Percentiles rank a stretch among this genome's conserved stretches.
phyloP scores from a whole-genome alignment of 192 early-diverging fungal genomes.

The Obelidium mucronatum region DNA sequence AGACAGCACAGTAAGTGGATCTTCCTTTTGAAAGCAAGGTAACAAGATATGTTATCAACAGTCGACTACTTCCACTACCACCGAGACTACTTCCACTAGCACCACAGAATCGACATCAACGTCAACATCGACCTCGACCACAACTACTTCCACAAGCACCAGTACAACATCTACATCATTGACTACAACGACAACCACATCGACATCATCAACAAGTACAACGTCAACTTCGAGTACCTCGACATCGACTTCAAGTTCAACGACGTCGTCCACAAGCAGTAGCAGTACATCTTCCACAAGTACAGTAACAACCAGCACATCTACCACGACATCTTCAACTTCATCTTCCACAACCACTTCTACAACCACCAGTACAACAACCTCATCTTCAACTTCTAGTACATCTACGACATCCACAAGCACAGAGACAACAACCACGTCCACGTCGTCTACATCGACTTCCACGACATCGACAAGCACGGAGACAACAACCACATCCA shows the following conservation, averaged over 20 bases:
- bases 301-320: constrained; percentile 1
- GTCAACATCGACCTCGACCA: constrained; percentile 26
- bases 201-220: not conserved
- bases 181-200: constrained; percentile 3
- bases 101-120: constrained; percentile 27
- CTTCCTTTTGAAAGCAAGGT: no score
- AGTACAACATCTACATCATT: constrained; percentile 26
- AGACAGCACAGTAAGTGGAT: no score
- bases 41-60: no score
- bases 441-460: no score
- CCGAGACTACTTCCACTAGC: constrained; percentile 2
- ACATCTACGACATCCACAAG: constrained; percentile 1
- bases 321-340: not conserved
- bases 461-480: no score
- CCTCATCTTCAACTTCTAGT: no score
- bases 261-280: constrained; percentile 4
- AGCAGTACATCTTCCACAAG: not conserved
- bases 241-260: no score
- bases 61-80: constrained; percentile 1
- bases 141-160: constrained; percentile 17
- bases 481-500: constrained; percentile 1
- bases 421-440: no score
- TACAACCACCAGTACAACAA: constrained; percentile 14
- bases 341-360: constrained; percentile 18
- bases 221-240: not conserved